Evolutionary conservation across 331 rosid species (phyloP), one percentile per base, ranked within the genome.

Genomic region (Malus hybrid): DNA sequence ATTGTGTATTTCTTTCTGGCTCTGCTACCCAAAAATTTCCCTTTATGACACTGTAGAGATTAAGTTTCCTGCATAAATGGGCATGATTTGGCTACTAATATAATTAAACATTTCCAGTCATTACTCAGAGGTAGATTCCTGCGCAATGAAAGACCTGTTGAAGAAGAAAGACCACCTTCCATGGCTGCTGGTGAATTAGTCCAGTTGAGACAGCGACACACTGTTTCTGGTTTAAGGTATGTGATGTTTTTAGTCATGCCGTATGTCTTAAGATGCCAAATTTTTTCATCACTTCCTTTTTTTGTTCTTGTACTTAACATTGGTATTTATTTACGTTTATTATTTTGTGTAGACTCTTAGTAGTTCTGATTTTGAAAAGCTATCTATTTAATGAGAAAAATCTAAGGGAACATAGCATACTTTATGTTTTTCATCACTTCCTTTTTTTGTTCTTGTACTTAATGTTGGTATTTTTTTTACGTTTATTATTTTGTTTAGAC

Each of bases 111-210:
- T 74, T 86, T 85, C 70, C 93, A 95, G 99, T 92, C 98, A 73
- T 82, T 95, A 78, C 97, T 95, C 80, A 90, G 99, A 88, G 99
- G 99, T 81, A 90, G 99, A 83, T 95, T 95, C 87, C 88, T 95
- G 81, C 87, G 99, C 77, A 95, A 92, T 76, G 99, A 90, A 88
- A 91, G 97, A 73, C 86, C 98, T 59, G 81, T 77, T 74, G 99
- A 95, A 82, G 98, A 88, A 42, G 98, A 90, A 93, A 91, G 99
- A 78, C 94, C 96, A 19, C 94, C 96, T 27, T 92, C 99, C 57
- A 73, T 83, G 86, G 99, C 98, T 65, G 93, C 97, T 3, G 85
- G 86, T 76, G 99, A 95, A 81, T 76, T 95, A 80, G 93, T 92
- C 81, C 99, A 90, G 84, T 77, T 95, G 80, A 90, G 96, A 79